Evolutionary conservation across 768 basidiomycete genomes (phyloP), one percentile per base, ranked within the genome.

Genomic region (Calocera cornea): DNA sequence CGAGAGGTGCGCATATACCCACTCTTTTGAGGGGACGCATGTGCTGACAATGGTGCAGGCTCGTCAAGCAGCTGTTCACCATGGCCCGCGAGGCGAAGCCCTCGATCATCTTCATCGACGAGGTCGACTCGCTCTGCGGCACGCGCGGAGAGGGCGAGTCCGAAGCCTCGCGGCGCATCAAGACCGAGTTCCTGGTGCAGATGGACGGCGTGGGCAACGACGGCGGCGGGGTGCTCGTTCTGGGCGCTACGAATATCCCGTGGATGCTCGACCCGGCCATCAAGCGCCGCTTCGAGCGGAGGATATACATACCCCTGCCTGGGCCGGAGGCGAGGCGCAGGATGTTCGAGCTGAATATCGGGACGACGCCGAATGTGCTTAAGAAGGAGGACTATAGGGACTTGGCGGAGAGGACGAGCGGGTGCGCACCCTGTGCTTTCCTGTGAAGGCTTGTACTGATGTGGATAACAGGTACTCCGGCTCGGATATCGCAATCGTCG

Each of bases 151-250:
- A 98, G 76, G 89, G 89, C n/a, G 95, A 98, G 76, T 93, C 91
- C 0, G 97, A 98, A 75, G 97, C 95, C 2, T 91, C 91, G n/a
- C 80, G 95, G 71, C 84, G 95, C 38, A 97, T 98, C 76, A 98
- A 97, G 83, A 97, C 95, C 0, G 95, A 97, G 77, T 95, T 94
- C 71, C 79, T 94, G 64, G 91, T 94, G n/a, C 92, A 97, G 75
- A 98, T 98, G 93, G 92, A 98, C 70, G 97, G 97, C 41, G 95
- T 98, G 1, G 97, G 97, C 0, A 92, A 97, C 73, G 97, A 99
- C 68, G 95, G 97, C 76, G 90, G 90, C 0, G 97, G 97, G 10
- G 92, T 99, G 0, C 83, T 99, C 22, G 94, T 98, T 10, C 83
- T 99, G 24, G 97, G 95, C 34, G 97, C 97, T 10, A 99, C 97